Evolutionary conservation across 306 rosid species (phyloP), one percentile per base, ranked within the genome.

Genomic region (Corylus avellana): DNA sequence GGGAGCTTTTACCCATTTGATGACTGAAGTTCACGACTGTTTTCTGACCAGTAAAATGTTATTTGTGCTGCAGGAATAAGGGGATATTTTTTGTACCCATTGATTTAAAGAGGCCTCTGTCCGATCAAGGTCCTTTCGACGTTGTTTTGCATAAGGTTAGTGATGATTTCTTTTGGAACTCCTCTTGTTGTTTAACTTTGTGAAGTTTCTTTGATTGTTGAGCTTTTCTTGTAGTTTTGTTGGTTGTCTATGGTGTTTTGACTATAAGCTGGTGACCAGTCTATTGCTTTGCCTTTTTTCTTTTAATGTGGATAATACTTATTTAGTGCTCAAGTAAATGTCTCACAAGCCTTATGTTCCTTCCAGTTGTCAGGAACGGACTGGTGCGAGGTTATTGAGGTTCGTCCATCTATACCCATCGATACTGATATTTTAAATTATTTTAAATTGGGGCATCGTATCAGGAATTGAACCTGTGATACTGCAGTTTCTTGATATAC

Each of bases 111-210:
- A 68, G 72, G 72, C 72, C 72, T n/a, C 48, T 68, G 51, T 68
- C 51, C 42, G 72, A 68, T 18, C 72, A 68, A 42, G 72, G 72
- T 68, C 72, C 72, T 39, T 68, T 68, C 5, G 72, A 68, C 42
- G 32, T 68, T 68, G 72, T 68, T 42, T 68, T 68, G 72, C 72
- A 68, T 42, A 68, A 68, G 72, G 72, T 68, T 68, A 42, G 72
- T 18, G 32, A 68, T 68, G 51, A 42, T 68, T 68, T 68, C 27
- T 68, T 39, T 13, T 29, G 16, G 29, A 22, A 4, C 25, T 67
- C 72, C 18, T 12, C 12, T 68, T 42, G 5, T 68, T 42, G 5
- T 68, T 42, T 16, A 1, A 68, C 27, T 68, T 68, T 5, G 44
- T 12, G 17, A 42, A 39, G n/a, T 10, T n/a, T 25, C 17, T 68